These are phyloP conservation scores for Ophiosphaerella herpotricha DNA, from an alignment of 2,329 filamentous ascomycete genomes.

Conservation along the genomic window DNA sequence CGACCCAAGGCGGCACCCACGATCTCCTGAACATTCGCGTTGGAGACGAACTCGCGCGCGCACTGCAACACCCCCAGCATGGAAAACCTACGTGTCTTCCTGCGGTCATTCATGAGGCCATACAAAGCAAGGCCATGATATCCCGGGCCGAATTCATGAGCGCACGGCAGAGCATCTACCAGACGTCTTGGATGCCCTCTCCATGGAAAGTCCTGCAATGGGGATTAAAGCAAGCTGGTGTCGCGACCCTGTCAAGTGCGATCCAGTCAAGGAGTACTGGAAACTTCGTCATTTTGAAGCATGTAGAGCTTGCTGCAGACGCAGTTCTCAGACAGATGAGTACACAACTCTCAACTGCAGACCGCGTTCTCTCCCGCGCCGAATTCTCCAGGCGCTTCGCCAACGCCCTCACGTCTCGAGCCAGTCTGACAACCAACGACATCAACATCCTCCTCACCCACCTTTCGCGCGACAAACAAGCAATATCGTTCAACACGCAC, in stretches of 20 bases:
- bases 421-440: slow-evolving; percentile 58
- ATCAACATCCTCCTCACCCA: slow-evolving; percentile 71
- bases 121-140: slow-evolving; percentile 71
- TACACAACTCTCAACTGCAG: slow-evolving; percentile 38
- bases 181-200: slow-evolving; percentile 68
- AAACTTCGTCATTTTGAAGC: slow-evolving; percentile 68
- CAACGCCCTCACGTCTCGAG: slow-evolving; percentile 28
- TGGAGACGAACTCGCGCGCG: slow-evolving; percentile 67
- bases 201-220: slow-evolving; percentile 75
- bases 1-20: slow-evolving; percentile 44
- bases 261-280: slow-evolving; percentile 60
- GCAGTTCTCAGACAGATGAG: slow-evolving; percentile 45
- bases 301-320: slow-evolving; percentile 61
- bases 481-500: slow-evolving; percentile 78
- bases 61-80: slow-evolving; percentile 75
- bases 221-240: slow-evolving; percentile 69
- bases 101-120: slow-evolving; percentile 76
- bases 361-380: slow-evolving; percentile 41
- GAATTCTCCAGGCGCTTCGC: slow-evolving; percentile 43
- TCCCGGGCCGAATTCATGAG: slow-evolving; percentile 70
- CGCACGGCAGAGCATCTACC: slow-evolving; percentile 72
- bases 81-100: slow-evolving; percentile 82
- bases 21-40: slow-evolving; percentile 58
- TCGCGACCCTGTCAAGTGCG: slow-evolving; percentile 55
- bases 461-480: slow-evolving; percentile 65